phyloP scores from a whole-genome alignment of 495 filamentous ascomycete genomes.

The Neurospora tetrasperma region DNA sequence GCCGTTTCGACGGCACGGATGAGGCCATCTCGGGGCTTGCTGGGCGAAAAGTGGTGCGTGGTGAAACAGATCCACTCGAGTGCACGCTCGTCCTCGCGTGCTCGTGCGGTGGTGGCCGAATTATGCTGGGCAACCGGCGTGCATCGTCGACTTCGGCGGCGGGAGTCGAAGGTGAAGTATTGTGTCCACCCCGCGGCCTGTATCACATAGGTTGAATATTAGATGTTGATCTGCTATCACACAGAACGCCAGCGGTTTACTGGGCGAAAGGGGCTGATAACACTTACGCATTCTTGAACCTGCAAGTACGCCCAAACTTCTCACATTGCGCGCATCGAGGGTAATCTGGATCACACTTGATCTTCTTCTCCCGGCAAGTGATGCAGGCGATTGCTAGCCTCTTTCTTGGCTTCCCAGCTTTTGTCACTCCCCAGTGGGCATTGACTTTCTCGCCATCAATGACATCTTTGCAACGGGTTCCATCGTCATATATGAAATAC shows the following conservation, averaged over 20 bases:
- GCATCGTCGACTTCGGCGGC: constrained; percentile 38
- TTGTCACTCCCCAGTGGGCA: constrained; percentile 86
- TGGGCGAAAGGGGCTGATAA: not conserved
- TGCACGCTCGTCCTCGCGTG: constrained; percentile 28
- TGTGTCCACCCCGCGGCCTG: constrained; percentile 46
- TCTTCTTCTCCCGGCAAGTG: constrained; percentile 91
- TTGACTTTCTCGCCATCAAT: constrained; percentile 84
- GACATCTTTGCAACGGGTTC: constrained; percentile 68
- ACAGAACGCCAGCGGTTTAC: not conserved
- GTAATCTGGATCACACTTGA: constrained; percentile 84
- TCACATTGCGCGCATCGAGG: constrained; percentile 83
- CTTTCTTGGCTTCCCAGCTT: constrained; percentile 85
- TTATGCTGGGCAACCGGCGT: constrained; percentile 22
- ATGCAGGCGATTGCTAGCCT: constrained; percentile 80
- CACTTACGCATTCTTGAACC: constrained; percentile 81
- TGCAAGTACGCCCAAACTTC: constrained; percentile 75
- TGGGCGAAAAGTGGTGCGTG: constrained; percentile 24
- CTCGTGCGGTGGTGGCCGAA: constrained; percentile 18
- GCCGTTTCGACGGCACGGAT: constrained; percentile 29
- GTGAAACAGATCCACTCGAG: constrained; percentile 35
- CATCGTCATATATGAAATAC: constrained; percentile 84
- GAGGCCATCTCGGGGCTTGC: constrained; percentile 20
- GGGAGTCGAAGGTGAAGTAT: constrained; percentile 40
- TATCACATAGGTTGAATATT: constrained; percentile 4
- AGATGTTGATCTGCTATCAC: constrained; percentile 3